Conservation (phyloP, 441 rosid genomes). For the Croton laevigatus region DNA sequence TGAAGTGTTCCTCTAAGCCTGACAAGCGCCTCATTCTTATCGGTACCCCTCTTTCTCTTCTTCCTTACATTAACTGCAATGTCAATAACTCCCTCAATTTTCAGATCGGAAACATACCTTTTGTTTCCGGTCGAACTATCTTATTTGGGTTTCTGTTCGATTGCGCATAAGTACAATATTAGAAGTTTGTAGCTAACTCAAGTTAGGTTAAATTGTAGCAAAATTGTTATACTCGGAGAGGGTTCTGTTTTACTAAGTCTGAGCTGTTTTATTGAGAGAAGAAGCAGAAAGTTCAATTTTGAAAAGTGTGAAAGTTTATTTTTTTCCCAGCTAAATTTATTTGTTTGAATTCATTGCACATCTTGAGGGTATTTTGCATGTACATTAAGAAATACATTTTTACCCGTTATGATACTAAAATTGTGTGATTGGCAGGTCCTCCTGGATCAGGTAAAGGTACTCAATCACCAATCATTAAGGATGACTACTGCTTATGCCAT, state of each 20-base stretch:
- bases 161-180: not conserved
- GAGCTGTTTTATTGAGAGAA: not conserved
- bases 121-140: not conserved
- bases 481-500: constrained; percentile 91
- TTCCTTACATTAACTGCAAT: not conserved
- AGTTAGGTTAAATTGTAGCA: not conserved
- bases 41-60: constrained; percentile 34
- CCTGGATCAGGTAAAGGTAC: constrained; percentile 99
- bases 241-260: not conserved
- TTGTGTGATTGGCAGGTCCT: constrained; percentile 62
- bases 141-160: not conserved
- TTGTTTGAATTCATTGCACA: not conserved
- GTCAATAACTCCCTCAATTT: constrained; percentile 7
- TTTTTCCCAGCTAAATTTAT: not conserved
- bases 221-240: not conserved
- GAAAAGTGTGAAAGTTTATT: not conserved
- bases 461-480: constrained; percentile 87
- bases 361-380: not conserved
- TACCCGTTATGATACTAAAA: not conserved
- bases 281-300: not conserved
- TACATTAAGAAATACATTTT: not conserved
- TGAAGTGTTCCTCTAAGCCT: constrained; percentile 85
- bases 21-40: constrained; percentile 91
- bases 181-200: not conserved
- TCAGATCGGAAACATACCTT: constrained; percentile 26